phyloP scores from a whole-genome alignment of 345 rosid genomes.

The Populus alba region DNA sequence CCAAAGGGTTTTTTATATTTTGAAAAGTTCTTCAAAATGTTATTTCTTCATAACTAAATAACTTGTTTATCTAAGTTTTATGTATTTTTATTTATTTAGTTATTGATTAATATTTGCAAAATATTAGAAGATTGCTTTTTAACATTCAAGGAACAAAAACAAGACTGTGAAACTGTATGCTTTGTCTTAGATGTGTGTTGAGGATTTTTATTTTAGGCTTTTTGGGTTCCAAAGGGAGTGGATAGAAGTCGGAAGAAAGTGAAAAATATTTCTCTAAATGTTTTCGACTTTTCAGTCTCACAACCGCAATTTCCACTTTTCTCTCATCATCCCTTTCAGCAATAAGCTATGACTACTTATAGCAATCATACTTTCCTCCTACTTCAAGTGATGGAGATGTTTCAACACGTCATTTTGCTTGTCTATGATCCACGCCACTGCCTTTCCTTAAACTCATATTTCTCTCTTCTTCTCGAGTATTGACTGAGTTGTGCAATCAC shows the following conservation, averaged over 20 bases:
- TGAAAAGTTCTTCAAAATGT: no score
- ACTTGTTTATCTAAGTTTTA: no score
- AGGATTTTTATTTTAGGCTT: conserved; percentile 21
- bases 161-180: background rate
- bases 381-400: background rate
- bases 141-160: no score
- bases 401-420: background rate
- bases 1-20: no score
- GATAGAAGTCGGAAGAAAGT: conserved; percentile 38
- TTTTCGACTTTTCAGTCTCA: conserved; percentile 8
- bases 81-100: no score
- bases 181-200: background rate
- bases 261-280: conserved; percentile 5
- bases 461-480: background rate
- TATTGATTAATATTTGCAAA: no score
- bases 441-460: background rate
- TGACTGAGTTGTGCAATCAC: conserved; percentile 1
- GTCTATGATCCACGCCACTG: background rate
- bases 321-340: background rate
- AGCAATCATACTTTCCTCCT: conserved; percentile 1
- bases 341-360: conserved; percentile 20
- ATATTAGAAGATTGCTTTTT: no score
- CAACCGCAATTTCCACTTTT: conserved; percentile 13
- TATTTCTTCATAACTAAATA: no score
- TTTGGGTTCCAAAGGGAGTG: conserved; percentile 11